Conservation (phyloP, 2,329 filamentous ascomycete species). For the Catunica adiposa region DNA sequence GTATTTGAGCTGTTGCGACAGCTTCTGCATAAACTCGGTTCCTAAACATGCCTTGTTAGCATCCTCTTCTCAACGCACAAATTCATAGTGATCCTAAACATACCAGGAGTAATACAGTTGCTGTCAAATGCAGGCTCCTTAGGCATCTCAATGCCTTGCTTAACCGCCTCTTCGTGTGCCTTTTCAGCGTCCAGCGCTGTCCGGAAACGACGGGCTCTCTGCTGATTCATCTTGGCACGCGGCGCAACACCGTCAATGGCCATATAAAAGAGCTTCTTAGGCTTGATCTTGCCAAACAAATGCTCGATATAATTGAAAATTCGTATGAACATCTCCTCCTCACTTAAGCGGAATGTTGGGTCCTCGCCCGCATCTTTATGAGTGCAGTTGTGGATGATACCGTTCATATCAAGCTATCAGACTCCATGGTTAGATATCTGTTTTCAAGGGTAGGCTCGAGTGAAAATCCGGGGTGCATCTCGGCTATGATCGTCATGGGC, state of each 20-base stretch:
- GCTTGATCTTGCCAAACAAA: constrained; percentile 95
- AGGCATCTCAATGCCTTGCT: constrained; percentile 78
- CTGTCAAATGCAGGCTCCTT: constrained; percentile 95
- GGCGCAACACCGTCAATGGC: constrained; percentile 95
- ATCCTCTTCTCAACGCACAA: neutral
- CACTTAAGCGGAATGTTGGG: constrained; percentile 77
- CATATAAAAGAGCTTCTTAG: constrained; percentile 98
- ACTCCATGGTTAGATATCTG: constrained; percentile 3
- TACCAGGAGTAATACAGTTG: constrained; percentile 92
- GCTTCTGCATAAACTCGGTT: constrained; percentile 93
- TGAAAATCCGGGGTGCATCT: neutral
- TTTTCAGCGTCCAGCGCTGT: constrained; percentile 82
- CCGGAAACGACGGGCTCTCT: constrained; percentile 84
- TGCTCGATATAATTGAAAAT: constrained; percentile 99
- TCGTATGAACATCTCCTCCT: constrained; percentile 98
- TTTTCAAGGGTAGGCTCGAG: no score
- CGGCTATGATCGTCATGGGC: neutral
- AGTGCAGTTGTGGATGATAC: constrained; percentile 98
- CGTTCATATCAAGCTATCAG: constrained; percentile 79
- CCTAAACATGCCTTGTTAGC: constrained; percentile 21
- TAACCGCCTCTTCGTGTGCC: constrained; percentile 81
- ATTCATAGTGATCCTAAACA: neutral
- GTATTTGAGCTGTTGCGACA: constrained; percentile 87
- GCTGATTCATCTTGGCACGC: constrained; percentile 98
- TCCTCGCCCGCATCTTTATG: constrained; percentile 75